Base-by-base conservation (phyloP, 352 stramenopile genomes). In the Globisporangium megalacanthum region DNA sequence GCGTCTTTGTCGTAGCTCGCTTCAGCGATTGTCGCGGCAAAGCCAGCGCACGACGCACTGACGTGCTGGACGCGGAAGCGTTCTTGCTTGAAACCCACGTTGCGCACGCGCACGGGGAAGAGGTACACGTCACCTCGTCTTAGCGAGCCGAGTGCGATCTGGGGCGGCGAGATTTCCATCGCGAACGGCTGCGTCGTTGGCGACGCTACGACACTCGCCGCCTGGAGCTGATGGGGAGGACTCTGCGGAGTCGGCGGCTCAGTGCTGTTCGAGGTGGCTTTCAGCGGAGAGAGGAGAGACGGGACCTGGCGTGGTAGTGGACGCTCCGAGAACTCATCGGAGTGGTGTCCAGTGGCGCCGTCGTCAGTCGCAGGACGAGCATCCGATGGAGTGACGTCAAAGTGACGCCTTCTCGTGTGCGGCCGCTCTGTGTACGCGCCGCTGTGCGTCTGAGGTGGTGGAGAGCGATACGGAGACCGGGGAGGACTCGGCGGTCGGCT, bases 11-110 rank as follows among this genome's bases (percentile, higher is more conserved):
- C 76, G 58, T 84, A 89, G 22, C 56, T 73, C 10, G 69, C 76
- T 51, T 86, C 65, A 3, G 77, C 72, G 10, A 87, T 79, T 2
- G 52, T 62, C 0, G 79, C 79, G 0, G 68, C 59, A 15, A 72
- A 66, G 5, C 69, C 69, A 14, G 70, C 73, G 53, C 66, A 71
- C 4, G 72, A 75, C 5, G 69, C 74, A 7, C 49, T 57, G 7
- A 88, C 59, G n/a, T 64, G 55, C 33, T 82, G 73, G 5, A 88
- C 76, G 19, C 79, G 79, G 49, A 86, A 92, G 8, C 79, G 82
- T 39, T 92, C 76, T 46, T 88, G 72, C 52, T 70, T 79, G 33
- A 63, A 72, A 4, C 78, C 79, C 14, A 92, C 70, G 36, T 92
- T 92, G 46, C 77, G 79, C 29, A 87, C 61, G 36, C 80, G 76